These are phyloP conservation scores for Triticum aestivum DNA, from an alignment of 176 grass and related monocot genomes.

Conservation along the genomic window IWGSC_CS_RefSeq_v2.1 NC_057797.1:206579838-206580337, in stretches of 20 bases:
- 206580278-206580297: neutral
- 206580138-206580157: neutral
- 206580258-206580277: neutral
- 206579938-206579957: neutral
- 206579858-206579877: neutral
- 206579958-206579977: neutral
- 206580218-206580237: neutral
- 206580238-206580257: neutral
- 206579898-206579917: neutral
- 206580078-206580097: neutral
- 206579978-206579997: neutral
- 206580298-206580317: neutral
- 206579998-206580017: neutral
- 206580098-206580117: neutral
- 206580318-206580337: neutral
- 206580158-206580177: neutral
- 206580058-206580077: neutral
- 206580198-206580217: neutral
- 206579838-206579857: neutral
- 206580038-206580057: neutral
- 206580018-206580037: neutral
- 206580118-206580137: neutral
- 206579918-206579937: neutral
- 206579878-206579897: neutral
- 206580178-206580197: neutral